Percentiles rank a stretch among this genome's conserved stretches.
Evolutionary conservation across 306 rosid species (phyloP).

Genomic region (Trifolium pratense): DNA sequence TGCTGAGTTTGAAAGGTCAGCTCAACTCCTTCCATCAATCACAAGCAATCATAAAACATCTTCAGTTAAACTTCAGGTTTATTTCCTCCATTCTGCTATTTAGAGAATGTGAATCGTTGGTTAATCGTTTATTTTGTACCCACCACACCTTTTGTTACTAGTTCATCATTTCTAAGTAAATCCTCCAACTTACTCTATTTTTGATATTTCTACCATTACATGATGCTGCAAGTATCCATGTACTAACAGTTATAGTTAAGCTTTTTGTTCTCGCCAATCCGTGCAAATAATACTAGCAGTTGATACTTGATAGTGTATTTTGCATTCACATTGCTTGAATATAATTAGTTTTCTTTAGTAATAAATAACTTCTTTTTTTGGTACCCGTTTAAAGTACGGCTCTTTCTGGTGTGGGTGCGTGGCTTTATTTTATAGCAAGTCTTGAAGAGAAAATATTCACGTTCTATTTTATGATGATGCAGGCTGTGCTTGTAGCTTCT

Average conservation of each 20-base stretch:
- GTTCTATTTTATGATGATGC: slow-evolving; percentile 39
- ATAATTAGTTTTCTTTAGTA: slow-evolving; percentile 1
- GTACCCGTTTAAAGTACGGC: background rate
- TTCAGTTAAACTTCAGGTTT: slow-evolving; percentile 65
- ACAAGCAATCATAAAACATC: slow-evolving; percentile 44
- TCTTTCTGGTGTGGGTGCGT: background rate
- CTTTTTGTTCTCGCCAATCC: slow-evolving; percentile 6
- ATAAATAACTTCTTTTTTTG: background rate
- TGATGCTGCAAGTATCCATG: background rate
- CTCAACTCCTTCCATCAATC: slow-evolving; percentile 27
- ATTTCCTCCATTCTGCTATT: slow-evolving; percentile 13
- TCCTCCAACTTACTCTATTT: background rate
- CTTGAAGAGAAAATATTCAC: slow-evolving; percentile 16
- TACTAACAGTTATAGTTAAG: background rate
- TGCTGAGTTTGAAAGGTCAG: slow-evolving; percentile 37
- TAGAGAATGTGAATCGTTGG: slow-evolving; percentile 1
- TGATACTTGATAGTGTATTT: background rate
- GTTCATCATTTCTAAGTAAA: slow-evolving; percentile 14
- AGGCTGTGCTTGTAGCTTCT: slow-evolving; percentile 75
- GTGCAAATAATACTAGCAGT: slow-evolving; percentile 17
- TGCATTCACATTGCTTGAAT: slow-evolving; percentile 18
- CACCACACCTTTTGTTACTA: slow-evolving; percentile 10
- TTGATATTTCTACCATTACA: background rate
- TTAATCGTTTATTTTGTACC: background rate
- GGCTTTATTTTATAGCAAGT: background rate